phyloP scores from a whole-genome alignment of 768 basidiomycete species.

The Cystobasidium tubakii region DNA sequence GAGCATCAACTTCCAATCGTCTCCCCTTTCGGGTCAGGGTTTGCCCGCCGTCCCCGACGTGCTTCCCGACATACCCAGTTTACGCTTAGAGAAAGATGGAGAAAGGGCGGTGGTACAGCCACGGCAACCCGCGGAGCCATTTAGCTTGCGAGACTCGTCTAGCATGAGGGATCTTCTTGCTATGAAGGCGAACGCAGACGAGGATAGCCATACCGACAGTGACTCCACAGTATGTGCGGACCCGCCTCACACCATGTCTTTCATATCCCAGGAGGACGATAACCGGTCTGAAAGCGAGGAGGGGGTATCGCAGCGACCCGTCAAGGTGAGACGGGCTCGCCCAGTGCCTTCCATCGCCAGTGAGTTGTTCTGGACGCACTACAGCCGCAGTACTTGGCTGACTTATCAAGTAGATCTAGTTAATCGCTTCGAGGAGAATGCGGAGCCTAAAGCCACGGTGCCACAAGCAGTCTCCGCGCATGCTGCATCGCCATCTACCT shows the following conservation, averaged over 20 bases:
- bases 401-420: constrained; percentile 15
- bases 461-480: no score
- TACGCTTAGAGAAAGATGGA: not conserved
- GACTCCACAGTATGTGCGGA: constrained; percentile 52
- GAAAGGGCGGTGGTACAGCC: not conserved
- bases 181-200: not conserved
- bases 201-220: constrained; percentile 48
- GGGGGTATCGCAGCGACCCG: not conserved
- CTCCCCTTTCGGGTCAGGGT: not conserved
- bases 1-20: not conserved
- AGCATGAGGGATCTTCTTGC: not conserved
- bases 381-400: not conserved
- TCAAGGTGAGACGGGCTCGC: not conserved
- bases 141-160: not conserved
- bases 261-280: not conserved
- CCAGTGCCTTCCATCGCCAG: constrained; percentile 31
- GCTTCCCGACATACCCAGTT: not conserved
- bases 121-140: not conserved
- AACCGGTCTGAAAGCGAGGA: constrained; percentile 27
- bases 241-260: constrained; percentile 32
- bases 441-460: no score
- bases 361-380: not conserved
- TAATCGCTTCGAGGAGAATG: constrained; percentile 14
- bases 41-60: not conserved
- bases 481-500: not conserved